Conservation (phyloP, 2,329 filamentous ascomycete species). For the Ustulina deusta region DNA sequence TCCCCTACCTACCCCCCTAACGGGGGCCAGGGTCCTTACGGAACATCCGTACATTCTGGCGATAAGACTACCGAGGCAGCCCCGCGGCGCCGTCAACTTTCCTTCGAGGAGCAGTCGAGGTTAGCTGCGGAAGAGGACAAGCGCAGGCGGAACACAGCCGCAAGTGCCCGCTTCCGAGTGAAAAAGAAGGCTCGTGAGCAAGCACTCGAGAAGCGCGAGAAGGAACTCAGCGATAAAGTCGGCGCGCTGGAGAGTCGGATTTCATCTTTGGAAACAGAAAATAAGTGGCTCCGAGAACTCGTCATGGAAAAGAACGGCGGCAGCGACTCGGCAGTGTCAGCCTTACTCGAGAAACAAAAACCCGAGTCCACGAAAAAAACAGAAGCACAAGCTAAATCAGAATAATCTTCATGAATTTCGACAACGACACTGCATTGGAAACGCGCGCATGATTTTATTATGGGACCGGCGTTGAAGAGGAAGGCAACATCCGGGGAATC, state of each 20-base stretch:
- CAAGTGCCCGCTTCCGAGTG: conserved; percentile 87
- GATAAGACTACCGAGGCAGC: conserved; percentile 61
- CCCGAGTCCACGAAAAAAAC: conserved; percentile 47
- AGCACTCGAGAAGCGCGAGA: conserved; percentile 82
- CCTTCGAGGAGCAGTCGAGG: conserved; percentile 77
- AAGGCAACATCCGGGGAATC: conserved; percentile 28
- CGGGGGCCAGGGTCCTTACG: conserved; percentile 54
- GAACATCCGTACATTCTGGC: conserved; percentile 48
- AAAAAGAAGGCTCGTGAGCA: conserved; percentile 98
- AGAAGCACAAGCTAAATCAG: conserved; percentile 37
- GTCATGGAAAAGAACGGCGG: conserved; percentile 84
- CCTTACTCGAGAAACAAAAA: conserved; percentile 65
- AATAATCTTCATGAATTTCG: conserved; percentile 28
- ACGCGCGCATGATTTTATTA: conserved; percentile 39
- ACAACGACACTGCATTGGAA: conserved; percentile 21
- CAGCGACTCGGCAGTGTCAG: conserved; percentile 63
- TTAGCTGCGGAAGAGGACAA: conserved; percentile 89
- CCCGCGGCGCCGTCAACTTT: conserved; percentile 59
- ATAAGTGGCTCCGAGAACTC: conserved; percentile 65
- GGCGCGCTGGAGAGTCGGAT: conserved; percentile 78
- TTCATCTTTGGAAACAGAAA: conserved; percentile 70
- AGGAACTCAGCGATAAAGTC: conserved; percentile 86
- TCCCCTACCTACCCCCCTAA: conserved; percentile 59
- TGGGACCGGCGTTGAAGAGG: conserved; percentile 37
- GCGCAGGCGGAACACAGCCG: conserved; percentile 87